These are phyloP conservation scores for Bruguiera parviflora DNA, from an alignment of 345 rosid genomes.

Conservation along the genomic window DNA sequence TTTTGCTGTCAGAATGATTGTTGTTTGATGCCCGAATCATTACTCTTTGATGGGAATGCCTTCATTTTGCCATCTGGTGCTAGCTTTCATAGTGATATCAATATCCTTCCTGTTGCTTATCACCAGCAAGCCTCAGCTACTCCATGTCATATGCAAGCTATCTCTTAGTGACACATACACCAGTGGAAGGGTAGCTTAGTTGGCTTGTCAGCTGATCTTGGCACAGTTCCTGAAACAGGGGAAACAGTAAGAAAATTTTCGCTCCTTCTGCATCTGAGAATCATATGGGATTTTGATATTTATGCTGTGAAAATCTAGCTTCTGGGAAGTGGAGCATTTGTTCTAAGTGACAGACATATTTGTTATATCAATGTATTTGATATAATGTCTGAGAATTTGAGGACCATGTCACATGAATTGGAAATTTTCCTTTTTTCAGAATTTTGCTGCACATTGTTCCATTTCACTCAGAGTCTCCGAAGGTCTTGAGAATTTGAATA, in stretches of 20 bases:
- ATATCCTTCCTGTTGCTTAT: slow-evolving; percentile 93
- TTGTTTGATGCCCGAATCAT: slow-evolving; percentile 19
- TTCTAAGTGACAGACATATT: slow-evolving; percentile 66
- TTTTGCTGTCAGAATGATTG: slow-evolving; percentile 13
- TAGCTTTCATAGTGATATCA: slow-evolving; percentile 91
- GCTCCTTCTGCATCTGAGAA: neutral
- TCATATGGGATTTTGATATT: slow-evolving; percentile 10
- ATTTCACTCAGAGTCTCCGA: too few species aligned
- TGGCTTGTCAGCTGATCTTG: slow-evolving; percentile 92
- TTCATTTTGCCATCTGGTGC: slow-evolving; percentile 81
- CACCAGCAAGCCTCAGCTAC: slow-evolving; percentile 96
- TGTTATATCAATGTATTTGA: too few species aligned
- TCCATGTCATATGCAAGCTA: slow-evolving; percentile 87
- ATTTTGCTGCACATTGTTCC: too few species aligned
- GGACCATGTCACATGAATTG: slow-evolving; percentile 95
- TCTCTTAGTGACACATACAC: slow-evolving; percentile 94
- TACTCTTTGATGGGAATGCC: slow-evolving; percentile 95
- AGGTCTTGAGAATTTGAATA: too few species aligned
- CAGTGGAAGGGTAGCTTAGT: slow-evolving; percentile 53
- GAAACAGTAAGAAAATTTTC: slow-evolving; percentile 63
- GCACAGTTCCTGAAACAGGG: slow-evolving; percentile 95
- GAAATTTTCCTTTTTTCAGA: slow-evolving; percentile 5
- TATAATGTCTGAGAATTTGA: slow-evolving; percentile 71
- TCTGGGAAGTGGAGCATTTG: slow-evolving; percentile 97
- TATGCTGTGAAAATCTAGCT: slow-evolving; percentile 44